Evolutionary conservation across 179 eudicot genomes (phyloP), one percentile per base, ranked within the genome.

Genomic region (Spergularia azorica): DNA sequence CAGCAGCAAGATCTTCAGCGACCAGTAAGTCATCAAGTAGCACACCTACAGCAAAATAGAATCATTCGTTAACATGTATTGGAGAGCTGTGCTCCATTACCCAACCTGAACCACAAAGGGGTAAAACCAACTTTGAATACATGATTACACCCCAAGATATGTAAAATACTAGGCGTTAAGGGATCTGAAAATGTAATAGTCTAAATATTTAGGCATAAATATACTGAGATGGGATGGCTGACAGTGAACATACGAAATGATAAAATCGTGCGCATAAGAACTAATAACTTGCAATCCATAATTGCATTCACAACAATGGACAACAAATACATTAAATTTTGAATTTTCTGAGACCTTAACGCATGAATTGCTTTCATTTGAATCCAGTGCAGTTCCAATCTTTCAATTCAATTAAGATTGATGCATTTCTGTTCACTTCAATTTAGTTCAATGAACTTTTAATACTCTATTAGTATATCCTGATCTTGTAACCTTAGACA

Each of bases 1-100:
- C 97, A 78, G 98, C 99, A 80, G 99, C 96, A 70, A 96, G 89
- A 86, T 96, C 99, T 86, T 96, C 97, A 69, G 97, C 97, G 32
- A 92, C 94, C 70, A 96, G 93, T 68, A 96, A 86, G 82, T 94
- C 97, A 83, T 94, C 99, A 68, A 96, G 91, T 73, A 96, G 84
- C 74, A 95, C 97, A 67, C 98, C 98, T 95, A 81, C 59, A 77
- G 55, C 18, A 72, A 59, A 77, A 68, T 75, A 26, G 9, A 50
- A 20, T 43, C 43, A 18, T 50, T 56, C 50, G 52, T 43, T 3
- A 54, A 48, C 36, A 62, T 48, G 0, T 36, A 64, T 16, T 70
- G 38, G 64, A 68, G 20, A 74, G 13, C 10, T 51, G 51, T 39
- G 10, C 72, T 52, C 14, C 61, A 36, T 60, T 38, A 15, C 20